Evolutionary conservation across 2,329 filamentous ascomycete species (phyloP).

Genomic region (Aspergillus awamori): DNA sequence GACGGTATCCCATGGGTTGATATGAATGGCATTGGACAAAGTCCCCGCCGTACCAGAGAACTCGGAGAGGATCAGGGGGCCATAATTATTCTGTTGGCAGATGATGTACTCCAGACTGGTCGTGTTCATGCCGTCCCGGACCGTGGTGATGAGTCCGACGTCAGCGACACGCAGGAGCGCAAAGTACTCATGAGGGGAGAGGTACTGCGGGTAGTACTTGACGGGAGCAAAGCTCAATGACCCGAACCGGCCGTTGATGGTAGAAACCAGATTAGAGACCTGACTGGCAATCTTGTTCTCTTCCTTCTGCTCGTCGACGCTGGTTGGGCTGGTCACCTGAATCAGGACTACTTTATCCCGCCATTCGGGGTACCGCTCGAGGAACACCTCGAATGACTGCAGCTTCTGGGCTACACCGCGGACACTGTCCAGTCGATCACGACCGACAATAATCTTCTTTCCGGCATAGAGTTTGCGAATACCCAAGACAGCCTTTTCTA

Average conservation of each 20-base stretch:
- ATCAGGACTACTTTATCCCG: conserved; percentile 88
- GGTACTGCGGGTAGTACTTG: conserved; percentile 91
- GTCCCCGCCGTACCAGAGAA: conserved; percentile 93
- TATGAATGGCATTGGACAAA: conserved; percentile 83
- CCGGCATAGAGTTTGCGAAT: conserved; percentile 79
- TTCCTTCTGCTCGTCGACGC: conserved; percentile 75
- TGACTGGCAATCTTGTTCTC: conserved; percentile 83
- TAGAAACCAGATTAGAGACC: conserved; percentile 85
- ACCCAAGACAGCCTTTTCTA: conserved; percentile 70
- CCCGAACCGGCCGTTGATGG: conserved; percentile 88
- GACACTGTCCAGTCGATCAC: conserved; percentile 90
- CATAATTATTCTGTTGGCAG: conserved; percentile 83
- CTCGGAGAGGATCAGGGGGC: conserved; percentile 90
- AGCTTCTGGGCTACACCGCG: conserved; percentile 94
- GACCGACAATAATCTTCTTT: conserved; percentile 92
- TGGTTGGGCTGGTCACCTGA: conserved; percentile 89
- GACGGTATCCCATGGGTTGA: conserved; percentile 92
- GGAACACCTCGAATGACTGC: conserved; percentile 88
- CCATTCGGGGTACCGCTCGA: conserved; percentile 90
- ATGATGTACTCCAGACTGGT: conserved; percentile 93
- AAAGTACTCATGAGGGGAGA: conserved; percentile 89
- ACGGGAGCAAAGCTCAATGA: conserved; percentile 88
- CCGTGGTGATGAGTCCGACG: conserved; percentile 91
- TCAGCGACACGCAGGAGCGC: conserved; percentile 88
- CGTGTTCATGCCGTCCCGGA: conserved; percentile 97